Percentiles rank a stretch among this genome's conserved stretches.
Evolutionary conservation across 2,329 filamentous ascomycete species (phyloP).

Genomic region (Rhynchosporium agropyri): DNA sequence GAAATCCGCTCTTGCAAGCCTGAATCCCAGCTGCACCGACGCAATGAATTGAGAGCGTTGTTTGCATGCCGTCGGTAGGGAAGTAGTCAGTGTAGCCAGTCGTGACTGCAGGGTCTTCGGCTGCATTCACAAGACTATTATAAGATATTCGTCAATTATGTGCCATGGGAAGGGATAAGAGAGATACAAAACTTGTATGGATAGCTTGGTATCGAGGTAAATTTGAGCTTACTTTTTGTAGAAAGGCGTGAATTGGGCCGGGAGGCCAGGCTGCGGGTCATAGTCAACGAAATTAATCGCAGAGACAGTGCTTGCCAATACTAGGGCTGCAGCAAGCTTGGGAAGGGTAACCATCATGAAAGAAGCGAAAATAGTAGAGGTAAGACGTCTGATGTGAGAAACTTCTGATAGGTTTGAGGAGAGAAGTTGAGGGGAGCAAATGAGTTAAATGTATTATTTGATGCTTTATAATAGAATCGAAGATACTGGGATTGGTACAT

Average conservation of each 20-base stretch:
- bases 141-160: neutral
- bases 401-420: too few species aligned
- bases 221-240: neutral
- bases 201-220: too few species aligned
- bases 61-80: constrained; percentile 4
- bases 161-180: too few species aligned
- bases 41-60: neutral
- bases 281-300: neutral
- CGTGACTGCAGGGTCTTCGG: neutral
- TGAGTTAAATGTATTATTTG: too few species aligned
- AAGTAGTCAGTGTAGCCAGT: constrained; percentile 4
- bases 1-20: neutral
- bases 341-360: too few species aligned
- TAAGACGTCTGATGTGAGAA: too few species aligned
- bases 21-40: neutral
- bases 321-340: neutral
- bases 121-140: neutral
- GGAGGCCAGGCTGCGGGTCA: neutral
- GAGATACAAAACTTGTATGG: too few species aligned
- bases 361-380: too few species aligned
- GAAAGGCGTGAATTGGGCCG: neutral
- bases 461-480: too few species aligned
- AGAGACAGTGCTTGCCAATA: neutral
- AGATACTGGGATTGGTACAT: too few species aligned
- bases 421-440: too few species aligned